Percentiles rank a stretch among this genome's conserved stretches.
Evolutionary conservation across 2,329 filamentous ascomycete genomes (phyloP).

Genomic region (Juglanconis sp.): DNA sequence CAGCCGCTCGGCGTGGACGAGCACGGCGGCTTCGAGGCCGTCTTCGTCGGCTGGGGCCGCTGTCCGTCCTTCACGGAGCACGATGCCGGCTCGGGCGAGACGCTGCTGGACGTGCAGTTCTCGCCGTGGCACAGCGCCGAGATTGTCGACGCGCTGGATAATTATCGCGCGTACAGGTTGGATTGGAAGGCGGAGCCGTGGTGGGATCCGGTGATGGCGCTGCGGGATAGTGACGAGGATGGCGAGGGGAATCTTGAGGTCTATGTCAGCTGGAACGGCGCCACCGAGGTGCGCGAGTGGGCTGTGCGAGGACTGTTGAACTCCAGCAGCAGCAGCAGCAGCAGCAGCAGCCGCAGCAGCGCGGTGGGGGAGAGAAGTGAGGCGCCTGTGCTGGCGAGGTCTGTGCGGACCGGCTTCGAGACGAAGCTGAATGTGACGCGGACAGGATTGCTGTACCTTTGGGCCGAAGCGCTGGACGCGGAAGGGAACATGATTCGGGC

Average conservation of each 20-base stretch:
- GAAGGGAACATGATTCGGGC: slow-evolving; percentile 22
- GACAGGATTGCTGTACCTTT: slow-evolving; percentile 3
- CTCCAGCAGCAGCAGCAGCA: background rate
- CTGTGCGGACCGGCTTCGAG: slow-evolving; percentile 15
- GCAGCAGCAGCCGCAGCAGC: background rate
- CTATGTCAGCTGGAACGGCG: slow-evolving; percentile 32
- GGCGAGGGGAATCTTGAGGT: slow-evolving; percentile 11
- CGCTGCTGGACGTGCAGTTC: slow-evolving; percentile 41
- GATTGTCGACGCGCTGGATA: slow-evolving; percentile 18
- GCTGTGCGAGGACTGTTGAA: slow-evolving; percentile 6
- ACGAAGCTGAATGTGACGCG: slow-evolving; percentile 8
- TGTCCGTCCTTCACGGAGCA: slow-evolving; percentile 47
- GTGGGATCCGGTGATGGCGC: slow-evolving; percentile 22
- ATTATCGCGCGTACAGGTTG: slow-evolving; percentile 28
- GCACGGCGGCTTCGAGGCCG: slow-evolving; percentile 24
- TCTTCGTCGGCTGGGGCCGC: slow-evolving; percentile 45
- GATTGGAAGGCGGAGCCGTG: slow-evolving; percentile 26
- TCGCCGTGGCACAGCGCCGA: slow-evolving; percentile 25
- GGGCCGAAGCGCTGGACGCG: slow-evolving; percentile 16
- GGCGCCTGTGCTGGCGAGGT: slow-evolving; percentile 6
- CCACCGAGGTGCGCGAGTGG: slow-evolving; percentile 27
- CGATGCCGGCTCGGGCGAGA: slow-evolving; percentile 29
- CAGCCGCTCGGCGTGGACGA: slow-evolving; percentile 28
- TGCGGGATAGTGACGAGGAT: slow-evolving; percentile 15
- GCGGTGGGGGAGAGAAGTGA: background rate